Conservation (phyloP, 179 eudicot species). For the Drosera spatulata region DNA sequence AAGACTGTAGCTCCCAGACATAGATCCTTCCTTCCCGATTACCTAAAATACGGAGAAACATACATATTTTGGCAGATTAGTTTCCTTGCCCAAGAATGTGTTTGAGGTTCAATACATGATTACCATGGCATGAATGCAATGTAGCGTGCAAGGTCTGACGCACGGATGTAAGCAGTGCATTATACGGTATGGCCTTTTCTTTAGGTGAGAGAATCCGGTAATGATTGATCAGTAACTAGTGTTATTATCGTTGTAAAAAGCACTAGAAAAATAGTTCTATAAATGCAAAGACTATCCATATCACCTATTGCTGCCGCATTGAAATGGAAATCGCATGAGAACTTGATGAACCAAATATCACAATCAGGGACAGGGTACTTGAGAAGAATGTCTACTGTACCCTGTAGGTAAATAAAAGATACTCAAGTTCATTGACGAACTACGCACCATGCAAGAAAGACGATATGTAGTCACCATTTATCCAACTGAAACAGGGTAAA, state of each 20-base stretch:
- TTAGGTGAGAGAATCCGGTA: too few relatives aligned
- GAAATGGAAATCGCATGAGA: slow-evolving; percentile 86
- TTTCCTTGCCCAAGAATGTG: too few relatives aligned
- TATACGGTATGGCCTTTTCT: too few relatives aligned
- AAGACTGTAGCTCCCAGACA: slow-evolving; percentile 94
- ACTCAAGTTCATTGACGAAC: not conserved
- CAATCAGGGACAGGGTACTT: slow-evolving; percentile 95
- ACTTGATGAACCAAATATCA: slow-evolving; percentile 98
- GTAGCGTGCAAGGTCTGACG: too few relatives aligned
- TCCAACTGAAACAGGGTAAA: not conserved
- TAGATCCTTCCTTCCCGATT: slow-evolving; percentile 90
- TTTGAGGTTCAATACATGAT: too few relatives aligned
- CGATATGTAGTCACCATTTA: not conserved
- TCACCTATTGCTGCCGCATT: slow-evolving; percentile 84
- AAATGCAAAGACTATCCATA: not conserved
- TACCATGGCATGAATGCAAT: too few relatives aligned
- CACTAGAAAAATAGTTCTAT: not conserved
- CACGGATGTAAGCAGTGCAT: too few relatives aligned
- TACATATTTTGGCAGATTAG: too few relatives aligned
- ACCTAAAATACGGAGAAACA: slow-evolving; percentile 31
- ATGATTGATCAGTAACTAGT: too few relatives aligned
- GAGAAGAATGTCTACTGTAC: slow-evolving; percentile 86
- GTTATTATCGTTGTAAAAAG: too few relatives aligned
- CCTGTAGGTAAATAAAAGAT: slow-evolving; percentile 37
- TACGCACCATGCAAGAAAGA: not conserved